These are phyloP conservation scores for Dissophora ornata DNA, from an alignment of 192 early-diverging fungal genomes.

Conservation along the genomic window DNA sequence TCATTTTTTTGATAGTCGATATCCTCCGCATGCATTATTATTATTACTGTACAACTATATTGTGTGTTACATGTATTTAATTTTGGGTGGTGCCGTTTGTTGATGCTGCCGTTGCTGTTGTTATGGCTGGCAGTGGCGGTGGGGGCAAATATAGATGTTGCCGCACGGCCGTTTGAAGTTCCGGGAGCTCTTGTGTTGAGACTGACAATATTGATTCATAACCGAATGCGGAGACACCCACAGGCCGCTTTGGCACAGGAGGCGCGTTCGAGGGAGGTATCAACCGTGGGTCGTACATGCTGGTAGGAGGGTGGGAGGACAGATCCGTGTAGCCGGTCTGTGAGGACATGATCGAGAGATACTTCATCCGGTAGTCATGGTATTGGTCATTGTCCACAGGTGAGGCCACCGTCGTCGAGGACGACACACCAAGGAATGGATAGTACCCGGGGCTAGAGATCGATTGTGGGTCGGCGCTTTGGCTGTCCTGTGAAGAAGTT, in stretches of 20 bases:
- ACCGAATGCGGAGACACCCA: slow-evolving; percentile 28
- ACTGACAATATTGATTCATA: too few species aligned
- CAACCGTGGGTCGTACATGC: slow-evolving; percentile 4
- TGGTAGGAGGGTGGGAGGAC: slow-evolving; percentile 10
- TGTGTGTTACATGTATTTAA: too few species aligned
- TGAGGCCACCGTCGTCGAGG: neutral
- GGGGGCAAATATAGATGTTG: too few species aligned
- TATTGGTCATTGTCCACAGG: slow-evolving; percentile 3
- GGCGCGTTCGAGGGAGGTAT: neutral
- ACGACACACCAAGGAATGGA: neutral
- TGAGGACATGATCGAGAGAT: slow-evolving; percentile 4
- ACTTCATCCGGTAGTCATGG: slow-evolving; percentile 14
- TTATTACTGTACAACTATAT: too few species aligned
- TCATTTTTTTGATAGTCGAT: too few species aligned
- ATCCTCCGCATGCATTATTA: too few species aligned
- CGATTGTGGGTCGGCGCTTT: slow-evolving; percentile 12
- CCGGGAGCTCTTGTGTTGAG: too few species aligned
- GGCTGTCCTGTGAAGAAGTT: neutral
- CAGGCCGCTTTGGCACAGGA: slow-evolving; percentile 13
- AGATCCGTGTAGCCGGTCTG: slow-evolving; percentile 10
- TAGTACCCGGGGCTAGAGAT: neutral
- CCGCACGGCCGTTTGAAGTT: too few species aligned
- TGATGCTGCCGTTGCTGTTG: too few species aligned
- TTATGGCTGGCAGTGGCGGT: too few species aligned
- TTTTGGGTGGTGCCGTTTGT: too few species aligned